Percentiles rank a stretch among this genome's conserved stretches.
Evolutionary conservation across 192 early-diverging fungal genomes (phyloP).

Genomic region (Pecoramyces ruminantium): DNA sequence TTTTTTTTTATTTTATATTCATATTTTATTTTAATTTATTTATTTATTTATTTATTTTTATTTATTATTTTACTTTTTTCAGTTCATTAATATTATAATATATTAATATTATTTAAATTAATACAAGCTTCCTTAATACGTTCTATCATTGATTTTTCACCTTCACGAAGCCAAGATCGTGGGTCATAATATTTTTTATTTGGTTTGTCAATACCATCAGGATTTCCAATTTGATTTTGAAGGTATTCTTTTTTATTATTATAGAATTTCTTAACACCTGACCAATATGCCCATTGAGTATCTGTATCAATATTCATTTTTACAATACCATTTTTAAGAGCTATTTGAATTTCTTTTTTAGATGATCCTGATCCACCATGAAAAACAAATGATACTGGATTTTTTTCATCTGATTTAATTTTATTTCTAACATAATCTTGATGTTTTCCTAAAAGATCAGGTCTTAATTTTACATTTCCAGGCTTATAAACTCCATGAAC

Average conservation of each 20-base stretch:
- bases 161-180: slow-evolving; percentile 76
- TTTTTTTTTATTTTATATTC: too few relatives aligned
- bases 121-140: slow-evolving; percentile 60
- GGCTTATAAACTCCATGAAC: slow-evolving; percentile 93
- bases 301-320: slow-evolving; percentile 99
- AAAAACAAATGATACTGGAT: slow-evolving; percentile 92
- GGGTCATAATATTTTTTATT: slow-evolving; percentile 99
- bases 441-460: slow-evolving; percentile 81
- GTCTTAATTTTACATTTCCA: slow-evolving; percentile 87
- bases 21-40: too few relatives aligned
- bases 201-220: slow-evolving; percentile 85
- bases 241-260: slow-evolving; percentile 76
- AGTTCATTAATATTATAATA: not conserved
- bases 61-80: too few relatives aligned
- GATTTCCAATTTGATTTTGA: slow-evolving; percentile 85
- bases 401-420: slow-evolving; percentile 25
- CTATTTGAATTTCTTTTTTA: slow-evolving; percentile 60
- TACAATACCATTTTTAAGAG: slow-evolving; percentile 68
- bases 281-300: slow-evolving; percentile 93
- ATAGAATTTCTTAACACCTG: slow-evolving; percentile 71
- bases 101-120: not conserved
- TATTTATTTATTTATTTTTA: too few relatives aligned
- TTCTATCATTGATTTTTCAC: slow-evolving; percentile 71
- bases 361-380: slow-evolving; percentile 89
- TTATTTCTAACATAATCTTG: slow-evolving; percentile 65